Evolutionary conservation across 768 basidiomycete species (phyloP), one percentile per base, ranked within the genome.

Genomic region (Naganishia friedmannii): DNA sequence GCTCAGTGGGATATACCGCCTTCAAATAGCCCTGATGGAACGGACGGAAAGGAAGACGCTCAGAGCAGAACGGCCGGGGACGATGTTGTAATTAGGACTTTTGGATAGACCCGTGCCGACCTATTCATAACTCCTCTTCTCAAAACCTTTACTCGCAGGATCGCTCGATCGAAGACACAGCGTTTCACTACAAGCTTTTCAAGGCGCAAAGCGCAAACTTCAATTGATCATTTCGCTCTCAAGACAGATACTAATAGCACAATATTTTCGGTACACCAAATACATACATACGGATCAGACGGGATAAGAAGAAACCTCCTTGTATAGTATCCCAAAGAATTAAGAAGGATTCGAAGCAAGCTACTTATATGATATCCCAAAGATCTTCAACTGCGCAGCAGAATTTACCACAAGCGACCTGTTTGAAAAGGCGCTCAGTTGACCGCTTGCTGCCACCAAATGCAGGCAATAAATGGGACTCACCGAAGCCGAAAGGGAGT

Each of bases 381-480:
- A 96, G 85, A 72, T 98, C 94, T 83, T 98, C 94, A 70, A 78
- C 78, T 2, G 79, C 74, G 66, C 74, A 73, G 74, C 88, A 74
- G 77, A 95, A 94, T 87, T 97, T 97, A 71, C 95, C 95, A 77
- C 95, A 98, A 23, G 95, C 94, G 31, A 97, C 94, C 65, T 89
- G 45, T 89, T 0, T 74, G 73, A 31, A 26, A 70, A 66, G 39
- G 42, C 42, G 42, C 2, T 42, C 75, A 21, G 34, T 17, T 15
- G 42, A 21, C 68, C 19, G 46, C 39, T 63, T n/a, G n/a, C n/a
- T n/a, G n/a, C n/a, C n/a, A 37, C 32, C 12, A 42, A 57, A 32
- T 26, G 26, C 29, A 17, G 26, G 17, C 29, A 39, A 13, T 9
- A 32, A 31, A 23, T 19, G 45, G 28, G 4, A 68, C 76, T 72